A percentile compares a stretch with the other conserved stretches of the same genome.
Conservation (phyloP, 192 early-diverging fungal genomes). For the Rhizoclosmatium sp. region DNA sequence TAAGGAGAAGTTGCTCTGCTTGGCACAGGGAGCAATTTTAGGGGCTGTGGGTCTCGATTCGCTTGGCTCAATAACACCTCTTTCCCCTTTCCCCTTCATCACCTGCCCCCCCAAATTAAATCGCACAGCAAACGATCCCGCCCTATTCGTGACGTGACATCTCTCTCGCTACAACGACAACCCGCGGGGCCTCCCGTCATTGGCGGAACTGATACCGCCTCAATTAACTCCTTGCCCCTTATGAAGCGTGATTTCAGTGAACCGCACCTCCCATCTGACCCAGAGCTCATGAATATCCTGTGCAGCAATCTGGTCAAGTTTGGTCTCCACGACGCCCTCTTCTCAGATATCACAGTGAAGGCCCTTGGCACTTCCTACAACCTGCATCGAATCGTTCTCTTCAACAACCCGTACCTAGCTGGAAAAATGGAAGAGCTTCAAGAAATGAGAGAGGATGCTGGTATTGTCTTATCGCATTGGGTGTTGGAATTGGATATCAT, state of each 20-base stretch:
- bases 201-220: neutral
- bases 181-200: neutral
- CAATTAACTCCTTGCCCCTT: neutral
- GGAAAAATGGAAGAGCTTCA: neutral
- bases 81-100: neutral
- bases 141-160: too few relatives aligned
- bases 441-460: neutral
- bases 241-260: neutral
- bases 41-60: too few relatives aligned
- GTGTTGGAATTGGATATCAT: conserved; percentile 4
- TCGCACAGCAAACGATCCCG: conserved; percentile 1
- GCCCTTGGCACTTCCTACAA: conserved; percentile 20
- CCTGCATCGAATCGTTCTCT: conserved; percentile 24
- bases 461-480: neutral
- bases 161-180: neutral
- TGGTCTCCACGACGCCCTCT: conserved; percentile 30
- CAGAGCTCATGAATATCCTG: conserved; percentile 7
- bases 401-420: neutral
- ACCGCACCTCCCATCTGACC: neutral
- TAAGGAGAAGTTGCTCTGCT: neutral
- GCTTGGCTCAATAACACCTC: too few relatives aligned
- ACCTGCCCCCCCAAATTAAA: conserved; percentile 1
- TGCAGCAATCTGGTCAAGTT: conserved; percentile 11
- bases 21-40: too few relatives aligned
- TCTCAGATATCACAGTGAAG: conserved; percentile 28